phyloP scores from a whole-genome alignment of 2,329 filamentous ascomycete species.

The Amauroascus niger region DNA sequence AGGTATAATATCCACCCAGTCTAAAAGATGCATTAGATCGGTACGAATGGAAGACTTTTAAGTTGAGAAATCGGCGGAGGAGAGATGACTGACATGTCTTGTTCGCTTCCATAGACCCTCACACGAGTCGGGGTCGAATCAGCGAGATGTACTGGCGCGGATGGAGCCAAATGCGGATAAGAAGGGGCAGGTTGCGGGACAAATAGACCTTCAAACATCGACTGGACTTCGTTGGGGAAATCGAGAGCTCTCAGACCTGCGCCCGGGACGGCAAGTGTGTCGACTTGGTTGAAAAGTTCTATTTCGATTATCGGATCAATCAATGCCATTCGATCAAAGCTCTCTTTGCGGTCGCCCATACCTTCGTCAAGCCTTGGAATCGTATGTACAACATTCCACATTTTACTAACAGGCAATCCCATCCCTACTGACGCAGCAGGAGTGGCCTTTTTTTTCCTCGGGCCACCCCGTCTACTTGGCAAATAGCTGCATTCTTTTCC shows the following conservation, averaged over 20 bases:
- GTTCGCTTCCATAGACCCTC: slow-evolving; percentile 34
- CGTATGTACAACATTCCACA: slow-evolving; percentile 12
- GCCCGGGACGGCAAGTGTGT: slow-evolving; percentile 33
- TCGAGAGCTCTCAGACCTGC: slow-evolving; percentile 35
- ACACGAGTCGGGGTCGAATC: slow-evolving; percentile 24
- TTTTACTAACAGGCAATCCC: slow-evolving; percentile 2
- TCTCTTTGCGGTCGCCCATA: slow-evolving; percentile 1
- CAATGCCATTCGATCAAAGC: not conserved
- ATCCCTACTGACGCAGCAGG: slow-evolving; percentile 6
- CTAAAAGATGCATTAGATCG: slow-evolving; percentile 23
- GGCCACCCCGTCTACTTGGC: slow-evolving; percentile 38
- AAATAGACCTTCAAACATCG: slow-evolving; percentile 33
- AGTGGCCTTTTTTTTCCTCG: slow-evolving; percentile 31
- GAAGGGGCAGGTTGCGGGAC: slow-evolving; percentile 20
- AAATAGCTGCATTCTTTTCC: slow-evolving; percentile 35
- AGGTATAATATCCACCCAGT: slow-evolving; percentile 40
- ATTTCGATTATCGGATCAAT: slow-evolving; percentile 9
- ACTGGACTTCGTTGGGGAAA: slow-evolving; percentile 29
- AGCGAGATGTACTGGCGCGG: slow-evolving; percentile 22
- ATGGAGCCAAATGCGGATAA: slow-evolving; percentile 23
- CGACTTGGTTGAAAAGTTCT: slow-evolving; percentile 34
- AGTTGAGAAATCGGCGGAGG: not conserved
- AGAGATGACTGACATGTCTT: slow-evolving; percentile 31
- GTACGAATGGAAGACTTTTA: not conserved
- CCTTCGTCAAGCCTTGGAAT: slow-evolving; percentile 17